A percentile compares a stretch with the other conserved stretches of the same genome.
Conservation (phyloP, 768 basidiomycete genomes). For the Sarcodon aspratus region DNA sequence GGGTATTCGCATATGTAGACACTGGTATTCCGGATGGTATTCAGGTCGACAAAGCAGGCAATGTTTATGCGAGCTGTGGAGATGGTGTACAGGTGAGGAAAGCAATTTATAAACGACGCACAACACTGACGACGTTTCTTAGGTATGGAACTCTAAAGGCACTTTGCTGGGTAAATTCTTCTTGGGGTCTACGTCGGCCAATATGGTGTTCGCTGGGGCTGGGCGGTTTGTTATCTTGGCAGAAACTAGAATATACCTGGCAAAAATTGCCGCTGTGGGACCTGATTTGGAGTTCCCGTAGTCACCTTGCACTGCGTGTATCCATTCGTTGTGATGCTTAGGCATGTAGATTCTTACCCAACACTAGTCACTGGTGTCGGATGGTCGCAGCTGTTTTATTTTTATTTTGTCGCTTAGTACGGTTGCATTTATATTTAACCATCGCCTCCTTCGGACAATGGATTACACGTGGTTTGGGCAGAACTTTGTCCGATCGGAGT, state of each 20-base stretch:
- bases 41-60: slow-evolving; percentile 50
- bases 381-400: no score
- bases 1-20: slow-evolving; percentile 58
- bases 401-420: no score
- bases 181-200: slow-evolving; percentile 24
- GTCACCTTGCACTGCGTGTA: no score
- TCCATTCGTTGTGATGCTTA: no score
- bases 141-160: slow-evolving; percentile 46
- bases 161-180: slow-evolving; percentile 58
- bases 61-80: slow-evolving; percentile 58
- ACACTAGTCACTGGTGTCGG: no score
- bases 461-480: no score
- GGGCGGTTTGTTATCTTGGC: slow-evolving; percentile 27
- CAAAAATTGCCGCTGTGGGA: slow-evolving; percentile 22
- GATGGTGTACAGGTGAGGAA: slow-evolving; percentile 50
- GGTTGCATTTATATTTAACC: no score
- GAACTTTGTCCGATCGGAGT: no score
- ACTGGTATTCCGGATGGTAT: slow-evolving; percentile 60
- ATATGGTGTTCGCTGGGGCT: slow-evolving; percentile 29
- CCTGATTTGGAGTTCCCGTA: slow-evolving; percentile 18
- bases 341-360: no score
- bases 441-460: no score
- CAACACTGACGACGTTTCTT: background rate
- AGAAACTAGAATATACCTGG: slow-evolving; percentile 28
- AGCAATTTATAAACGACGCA: background rate